Conservation (phyloP, 169 alveolate genomes). For the Babesia gibsoni region DNA sequence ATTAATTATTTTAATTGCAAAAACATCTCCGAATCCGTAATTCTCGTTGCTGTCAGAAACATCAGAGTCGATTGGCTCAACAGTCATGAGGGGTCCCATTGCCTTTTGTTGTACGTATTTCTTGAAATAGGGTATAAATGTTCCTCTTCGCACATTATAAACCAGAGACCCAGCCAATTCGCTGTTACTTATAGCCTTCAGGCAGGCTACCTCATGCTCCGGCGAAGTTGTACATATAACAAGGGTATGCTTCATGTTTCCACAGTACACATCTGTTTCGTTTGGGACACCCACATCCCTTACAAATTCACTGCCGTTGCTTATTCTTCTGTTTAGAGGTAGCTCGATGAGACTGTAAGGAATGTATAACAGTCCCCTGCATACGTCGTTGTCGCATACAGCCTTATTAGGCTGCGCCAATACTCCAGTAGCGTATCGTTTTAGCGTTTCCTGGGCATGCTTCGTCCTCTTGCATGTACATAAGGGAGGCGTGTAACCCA, state of each 20-base stretch:
- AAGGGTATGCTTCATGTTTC: slow-evolving; percentile 70
- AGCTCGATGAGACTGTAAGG: slow-evolving; percentile 74
- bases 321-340: slow-evolving; percentile 63
- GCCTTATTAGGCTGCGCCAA: slow-evolving; percentile 15
- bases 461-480: slow-evolving; percentile 59
- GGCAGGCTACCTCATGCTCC: slow-evolving; percentile 68
- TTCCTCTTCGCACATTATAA: slow-evolving; percentile 52
- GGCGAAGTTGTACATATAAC: slow-evolving; percentile 64
- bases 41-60: slow-evolving; percentile 57
- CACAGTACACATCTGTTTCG: slow-evolving; percentile 74
- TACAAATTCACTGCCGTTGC: slow-evolving; percentile 66
- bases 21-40: slow-evolving; percentile 42
- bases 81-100: slow-evolving; percentile 45
- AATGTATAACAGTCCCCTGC: slow-evolving; percentile 73
- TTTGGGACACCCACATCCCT: slow-evolving; percentile 63
- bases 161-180: slow-evolving; percentile 53
- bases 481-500: slow-evolving; percentile 64
- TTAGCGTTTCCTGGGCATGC: slow-evolving; percentile 16
- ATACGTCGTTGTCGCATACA: slow-evolving; percentile 66
- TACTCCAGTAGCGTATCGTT: neutral
- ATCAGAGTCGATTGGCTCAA: slow-evolving; percentile 62
- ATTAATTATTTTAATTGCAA: slow-evolving; percentile 18
- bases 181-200: slow-evolving; percentile 61
- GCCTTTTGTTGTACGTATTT: slow-evolving; percentile 5
- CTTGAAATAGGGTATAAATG: slow-evolving; percentile 72